Evolutionary conservation across 2,329 filamentous ascomycete species (phyloP).

Genomic region (Ophiostoma populinum): DNA sequence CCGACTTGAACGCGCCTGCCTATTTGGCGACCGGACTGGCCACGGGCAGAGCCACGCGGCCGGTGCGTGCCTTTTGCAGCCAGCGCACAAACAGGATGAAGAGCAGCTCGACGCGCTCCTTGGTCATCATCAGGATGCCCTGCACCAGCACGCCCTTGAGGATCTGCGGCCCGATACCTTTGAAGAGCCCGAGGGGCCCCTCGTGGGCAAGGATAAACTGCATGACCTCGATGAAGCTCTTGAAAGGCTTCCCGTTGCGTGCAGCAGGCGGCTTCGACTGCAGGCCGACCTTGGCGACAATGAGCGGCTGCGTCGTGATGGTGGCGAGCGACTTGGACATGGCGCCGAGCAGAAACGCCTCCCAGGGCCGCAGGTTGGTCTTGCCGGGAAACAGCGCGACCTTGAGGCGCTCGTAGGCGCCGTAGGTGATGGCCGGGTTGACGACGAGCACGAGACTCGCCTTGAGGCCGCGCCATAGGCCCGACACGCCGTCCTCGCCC

Average conservation of each 20-base stretch:
- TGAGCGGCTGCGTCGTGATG: conserved; percentile 81
- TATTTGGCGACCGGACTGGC: conserved; percentile 17
- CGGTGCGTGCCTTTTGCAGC: conserved; percentile 49
- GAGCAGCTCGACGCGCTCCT: conserved; percentile 82
- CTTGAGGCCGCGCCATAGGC: conserved; percentile 89
- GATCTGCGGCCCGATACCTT: conserved; percentile 89
- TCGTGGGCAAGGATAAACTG: conserved; percentile 81
- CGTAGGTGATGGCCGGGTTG: conserved; percentile 95
- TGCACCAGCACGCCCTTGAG: conserved; percentile 86
- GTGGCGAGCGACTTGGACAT: conserved; percentile 88
- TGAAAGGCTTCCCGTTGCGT: conserved; percentile 79
- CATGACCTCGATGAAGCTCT: conserved; percentile 89
- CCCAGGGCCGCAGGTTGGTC: conserved; percentile 57
- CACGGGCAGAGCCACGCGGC: conserved; percentile 44
- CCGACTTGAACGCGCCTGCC: too few species aligned
- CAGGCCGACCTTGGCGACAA: conserved; percentile 92
- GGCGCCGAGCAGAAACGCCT: conserved; percentile 84
- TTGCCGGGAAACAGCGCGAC: conserved; percentile 63
- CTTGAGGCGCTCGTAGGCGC: conserved; percentile 81
- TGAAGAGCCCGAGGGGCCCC: conserved; percentile 71
- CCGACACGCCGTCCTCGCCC: conserved; percentile 74
- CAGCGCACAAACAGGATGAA: conserved; percentile 81
- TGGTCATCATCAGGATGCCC: conserved; percentile 97
- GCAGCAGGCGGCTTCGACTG: conserved; percentile 81
- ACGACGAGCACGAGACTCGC: conserved; percentile 89